Evolutionary conservation across 768 basidiomycete genomes (phyloP).

Genomic region (Trametes cinnabarina): DNA sequence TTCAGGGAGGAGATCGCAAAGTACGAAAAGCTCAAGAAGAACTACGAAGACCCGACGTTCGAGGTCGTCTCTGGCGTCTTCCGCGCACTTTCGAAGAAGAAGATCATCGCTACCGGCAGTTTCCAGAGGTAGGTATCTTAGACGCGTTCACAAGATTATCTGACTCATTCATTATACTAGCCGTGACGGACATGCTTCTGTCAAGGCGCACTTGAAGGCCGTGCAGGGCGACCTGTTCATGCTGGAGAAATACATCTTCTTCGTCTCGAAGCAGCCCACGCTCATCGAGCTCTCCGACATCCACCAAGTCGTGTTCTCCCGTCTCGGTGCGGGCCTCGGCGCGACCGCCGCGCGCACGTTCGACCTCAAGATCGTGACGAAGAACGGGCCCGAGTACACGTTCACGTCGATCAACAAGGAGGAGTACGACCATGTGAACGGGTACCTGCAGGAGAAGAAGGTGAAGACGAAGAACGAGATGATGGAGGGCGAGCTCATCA

Average conservation of each 20-base stretch:
- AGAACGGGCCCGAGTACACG: slow-evolving; percentile 78
- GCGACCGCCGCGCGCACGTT: slow-evolving; percentile 88
- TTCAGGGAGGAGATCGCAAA: slow-evolving; percentile 71
- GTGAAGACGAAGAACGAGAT: slow-evolving; percentile 95
- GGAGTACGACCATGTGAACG: slow-evolving; percentile 83
- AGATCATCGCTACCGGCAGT: slow-evolving; percentile 82
- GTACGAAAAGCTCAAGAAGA: slow-evolving; percentile 84
- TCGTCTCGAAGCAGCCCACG: slow-evolving; percentile 93
- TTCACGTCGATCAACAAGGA: slow-evolving; percentile 97
- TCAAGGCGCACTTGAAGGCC: slow-evolving; percentile 97
- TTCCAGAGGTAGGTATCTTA: slow-evolving; percentile 68
- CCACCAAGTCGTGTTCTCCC: slow-evolving; percentile 87
- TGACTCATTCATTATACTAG: slow-evolving; percentile 37
- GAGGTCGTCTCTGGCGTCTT: slow-evolving; percentile 94
- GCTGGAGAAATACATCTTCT: slow-evolving; percentile 97
- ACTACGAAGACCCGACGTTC: slow-evolving; percentile 93
- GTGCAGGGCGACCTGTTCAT: slow-evolving; percentile 96
- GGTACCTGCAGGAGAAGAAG: slow-evolving; percentile 87
- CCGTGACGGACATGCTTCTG: slow-evolving; percentile 86
- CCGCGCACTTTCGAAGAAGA: slow-evolving; percentile 86
- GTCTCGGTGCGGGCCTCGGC: slow-evolving; percentile 83
- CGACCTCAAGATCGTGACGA: slow-evolving; percentile 86
- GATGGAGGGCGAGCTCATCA: slow-evolving; percentile 78
- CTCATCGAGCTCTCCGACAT: slow-evolving; percentile 90
- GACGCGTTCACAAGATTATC: background rate